phyloP scores from a whole-genome alignment of 208 protist genomes.

The Phytomonas serpens region DNA sequence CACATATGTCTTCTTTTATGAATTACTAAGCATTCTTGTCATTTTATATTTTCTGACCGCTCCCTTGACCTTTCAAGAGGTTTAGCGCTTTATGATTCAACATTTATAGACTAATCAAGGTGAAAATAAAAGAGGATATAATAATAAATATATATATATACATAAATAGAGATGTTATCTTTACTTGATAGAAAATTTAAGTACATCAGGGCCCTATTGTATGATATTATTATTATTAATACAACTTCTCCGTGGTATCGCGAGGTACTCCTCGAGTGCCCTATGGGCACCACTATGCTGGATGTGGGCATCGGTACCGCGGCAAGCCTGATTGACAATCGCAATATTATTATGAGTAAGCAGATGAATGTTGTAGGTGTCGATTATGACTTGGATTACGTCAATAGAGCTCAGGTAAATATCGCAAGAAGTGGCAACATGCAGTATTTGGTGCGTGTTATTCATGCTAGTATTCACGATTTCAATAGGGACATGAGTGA shows the following conservation, averaged over 20 bases:
- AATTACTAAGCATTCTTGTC: neutral
- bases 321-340: conserved; percentile 66
- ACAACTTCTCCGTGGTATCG: conserved; percentile 77
- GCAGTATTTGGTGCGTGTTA: conserved; percentile 29
- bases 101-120: neutral
- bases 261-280: conserved; percentile 58
- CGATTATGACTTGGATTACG: conserved; percentile 64
- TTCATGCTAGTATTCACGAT: conserved; percentile 59
- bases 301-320: conserved; percentile 75
- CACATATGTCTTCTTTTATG: conserved; percentile 5
- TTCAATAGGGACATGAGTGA: conserved; percentile 37
- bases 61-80: neutral
- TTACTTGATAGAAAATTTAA: conserved; percentile 17
- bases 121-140: neutral
- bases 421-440: conserved; percentile 30
- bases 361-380: conserved; percentile 53
- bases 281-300: conserved; percentile 41
- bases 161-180: conserved; percentile 18
- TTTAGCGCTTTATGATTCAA: neutral
- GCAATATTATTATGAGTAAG: conserved; percentile 70
- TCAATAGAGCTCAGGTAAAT: conserved; percentile 35
- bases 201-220: conserved; percentile 37
- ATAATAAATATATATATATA: neutral
- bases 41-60: neutral
- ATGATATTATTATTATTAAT: conserved; percentile 42